Conservation (phyloP, 2,329 filamentous ascomycete genomes). For the Exophiala sp. region DNA sequence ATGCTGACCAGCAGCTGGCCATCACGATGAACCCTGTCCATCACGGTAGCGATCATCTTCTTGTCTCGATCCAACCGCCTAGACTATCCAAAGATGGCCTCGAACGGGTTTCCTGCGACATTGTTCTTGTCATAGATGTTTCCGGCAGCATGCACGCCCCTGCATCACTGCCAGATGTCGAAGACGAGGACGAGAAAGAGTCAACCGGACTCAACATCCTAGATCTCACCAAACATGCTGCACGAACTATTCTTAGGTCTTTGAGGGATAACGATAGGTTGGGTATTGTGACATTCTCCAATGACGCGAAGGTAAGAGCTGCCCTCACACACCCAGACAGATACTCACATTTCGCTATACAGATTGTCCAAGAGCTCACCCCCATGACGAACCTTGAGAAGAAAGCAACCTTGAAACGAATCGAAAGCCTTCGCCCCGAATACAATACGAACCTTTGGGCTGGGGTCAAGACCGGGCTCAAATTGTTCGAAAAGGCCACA, state of each 20-base stretch:
- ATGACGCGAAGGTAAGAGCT: constrained; percentile 34
- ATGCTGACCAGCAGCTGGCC: constrained; percentile 2
- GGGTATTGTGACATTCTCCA: constrained; percentile 56
- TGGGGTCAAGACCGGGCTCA: constrained; percentile 52
- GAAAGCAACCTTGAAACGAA: constrained; percentile 37
- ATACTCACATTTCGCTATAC: background rate
- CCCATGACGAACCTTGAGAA: constrained; percentile 51
- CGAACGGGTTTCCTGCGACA: constrained; percentile 51
- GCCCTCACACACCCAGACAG: background rate
- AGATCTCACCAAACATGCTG: constrained; percentile 60
- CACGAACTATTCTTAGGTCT: constrained; percentile 56
- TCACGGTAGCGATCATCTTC: constrained; percentile 17
- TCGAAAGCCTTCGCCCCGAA: constrained; percentile 42
- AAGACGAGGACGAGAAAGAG: constrained; percentile 36
- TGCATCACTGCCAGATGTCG: constrained; percentile 46
- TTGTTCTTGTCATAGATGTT: constrained; percentile 61
- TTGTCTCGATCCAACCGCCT: constrained; percentile 28
- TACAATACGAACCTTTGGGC: constrained; percentile 57
- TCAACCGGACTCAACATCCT: constrained; percentile 53
- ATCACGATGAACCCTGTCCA: constrained; percentile 22
- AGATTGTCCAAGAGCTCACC: constrained; percentile 44
- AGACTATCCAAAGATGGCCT: constrained; percentile 21
- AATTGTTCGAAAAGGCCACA: constrained; percentile 41
- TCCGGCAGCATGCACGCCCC: constrained; percentile 54
- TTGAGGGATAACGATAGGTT: constrained; percentile 54